phyloP scores from a whole-genome alignment of 2,329 filamentous ascomycete species.

The Pseudogymnoascus verrucosus region DNA sequence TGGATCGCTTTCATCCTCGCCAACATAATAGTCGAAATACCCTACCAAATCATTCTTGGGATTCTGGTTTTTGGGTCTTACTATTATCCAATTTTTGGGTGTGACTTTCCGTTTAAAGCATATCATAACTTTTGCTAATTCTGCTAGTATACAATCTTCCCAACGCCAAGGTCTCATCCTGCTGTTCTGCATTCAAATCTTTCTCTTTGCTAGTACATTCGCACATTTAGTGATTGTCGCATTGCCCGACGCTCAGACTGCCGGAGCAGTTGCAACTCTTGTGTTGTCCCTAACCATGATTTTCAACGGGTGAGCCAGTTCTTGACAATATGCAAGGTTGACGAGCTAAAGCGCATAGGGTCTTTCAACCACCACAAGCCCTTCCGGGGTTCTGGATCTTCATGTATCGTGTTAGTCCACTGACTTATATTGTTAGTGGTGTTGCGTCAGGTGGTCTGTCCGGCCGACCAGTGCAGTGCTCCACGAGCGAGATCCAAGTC shows the following conservation, averaged over 20 bases:
- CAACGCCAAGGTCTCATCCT: constrained; percentile 54
- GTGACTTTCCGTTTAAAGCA: background rate
- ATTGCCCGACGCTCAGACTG: constrained; percentile 63
- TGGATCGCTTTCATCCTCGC: background rate
- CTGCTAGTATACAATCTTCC: background rate
- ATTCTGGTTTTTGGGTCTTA: constrained; percentile 60
- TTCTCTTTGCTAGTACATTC: constrained; percentile 72
- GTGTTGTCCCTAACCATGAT: constrained; percentile 63
- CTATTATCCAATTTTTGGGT: no score
- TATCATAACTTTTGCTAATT: background rate
- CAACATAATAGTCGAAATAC: constrained; percentile 67
- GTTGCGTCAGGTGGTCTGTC: constrained; percentile 59
- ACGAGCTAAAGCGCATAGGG: background rate
- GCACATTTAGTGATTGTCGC: constrained; percentile 67
- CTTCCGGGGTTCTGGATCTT: constrained; percentile 72
- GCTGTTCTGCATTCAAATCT: constrained; percentile 63
- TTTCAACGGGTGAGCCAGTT: constrained; percentile 48
- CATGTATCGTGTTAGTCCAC: constrained; percentile 72
- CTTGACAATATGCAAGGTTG: background rate
- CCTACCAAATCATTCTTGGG: constrained; percentile 68
- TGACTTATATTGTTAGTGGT: constrained; percentile 68
- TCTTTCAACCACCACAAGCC: constrained; percentile 15
- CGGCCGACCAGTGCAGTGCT: constrained; percentile 40
- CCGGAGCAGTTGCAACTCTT: constrained; percentile 65
- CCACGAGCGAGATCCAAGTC: constrained; percentile 47